Percentiles rank a stretch among this genome's conserved stretches.
phyloP scores from a whole-genome alignment of 768 basidiomycete species.

The Coprinopsis marcescibilis region DNA sequence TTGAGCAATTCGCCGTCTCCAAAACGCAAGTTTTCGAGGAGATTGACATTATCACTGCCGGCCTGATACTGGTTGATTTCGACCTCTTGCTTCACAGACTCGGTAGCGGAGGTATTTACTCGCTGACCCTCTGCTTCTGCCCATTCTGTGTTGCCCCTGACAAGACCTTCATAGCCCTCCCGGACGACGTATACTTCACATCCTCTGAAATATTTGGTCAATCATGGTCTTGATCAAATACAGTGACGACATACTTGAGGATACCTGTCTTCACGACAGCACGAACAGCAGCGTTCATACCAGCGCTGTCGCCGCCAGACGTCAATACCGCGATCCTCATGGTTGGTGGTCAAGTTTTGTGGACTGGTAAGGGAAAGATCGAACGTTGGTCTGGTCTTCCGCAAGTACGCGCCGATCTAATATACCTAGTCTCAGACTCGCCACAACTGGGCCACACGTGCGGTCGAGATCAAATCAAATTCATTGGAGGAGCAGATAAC shows the following conservation, averaged over 20 bases:
- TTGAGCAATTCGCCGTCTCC: constrained; percentile 73
- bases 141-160: constrained; percentile 72
- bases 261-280: constrained; percentile 91
- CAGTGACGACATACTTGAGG: constrained; percentile 54
- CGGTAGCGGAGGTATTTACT: constrained; percentile 16
- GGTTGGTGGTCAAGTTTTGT: constrained; percentile 3
- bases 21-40: constrained; percentile 74
- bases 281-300: constrained; percentile 95
- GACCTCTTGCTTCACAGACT: constrained; percentile 17
- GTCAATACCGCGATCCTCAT: constrained; percentile 96
- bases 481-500: too few species aligned
- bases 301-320: constrained; percentile 95
- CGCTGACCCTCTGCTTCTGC: constrained; percentile 16
- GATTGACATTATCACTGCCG: constrained; percentile 23
- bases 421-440: too few species aligned
- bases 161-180: constrained; percentile 97
- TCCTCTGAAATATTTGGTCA: constrained; percentile 48
- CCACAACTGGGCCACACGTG: too few species aligned
- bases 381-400: neutral
- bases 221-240: neutral
- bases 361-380: neutral
- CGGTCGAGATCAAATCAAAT: too few species aligned
- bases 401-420: neutral
- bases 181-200: constrained; percentile 96
- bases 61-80: constrained; percentile 6